Conservation (phyloP, 345 rosid genomes). For the Boechera stricta region DNA sequence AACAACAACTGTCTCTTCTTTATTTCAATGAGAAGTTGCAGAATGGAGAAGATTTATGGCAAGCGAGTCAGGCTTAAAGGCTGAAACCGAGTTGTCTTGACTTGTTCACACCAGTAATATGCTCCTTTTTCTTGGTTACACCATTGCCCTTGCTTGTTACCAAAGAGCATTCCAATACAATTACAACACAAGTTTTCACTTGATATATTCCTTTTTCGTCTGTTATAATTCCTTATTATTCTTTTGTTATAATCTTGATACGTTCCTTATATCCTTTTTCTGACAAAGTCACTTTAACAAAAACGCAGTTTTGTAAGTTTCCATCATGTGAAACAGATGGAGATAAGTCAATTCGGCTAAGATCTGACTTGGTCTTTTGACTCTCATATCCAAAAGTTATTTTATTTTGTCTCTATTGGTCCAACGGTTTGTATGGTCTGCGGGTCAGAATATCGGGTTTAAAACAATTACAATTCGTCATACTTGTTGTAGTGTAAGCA, state of each 20-base stretch:
- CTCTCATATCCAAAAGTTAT: not conserved
- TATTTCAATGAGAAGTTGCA: conserved; percentile 25
- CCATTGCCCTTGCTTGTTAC: not conserved
- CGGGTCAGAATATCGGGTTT: not conserved
- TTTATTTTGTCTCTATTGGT: not conserved
- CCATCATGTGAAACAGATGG: not conserved
- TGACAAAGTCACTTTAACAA: not conserved
- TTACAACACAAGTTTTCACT: too few relatives aligned
- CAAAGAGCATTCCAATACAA: not conserved
- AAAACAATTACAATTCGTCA: not conserved
- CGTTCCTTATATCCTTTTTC: not conserved
- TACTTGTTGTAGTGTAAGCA: conserved; percentile 21
- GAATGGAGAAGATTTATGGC: conserved; percentile 16
- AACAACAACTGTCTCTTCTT: conserved; percentile 30
- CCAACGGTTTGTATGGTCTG: not conserved
- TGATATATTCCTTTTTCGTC: not conserved
- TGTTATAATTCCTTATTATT: too few relatives aligned
- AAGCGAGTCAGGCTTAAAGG: not conserved
- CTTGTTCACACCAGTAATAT: not conserved
- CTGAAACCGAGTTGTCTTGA: not conserved
- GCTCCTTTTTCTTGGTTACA: not conserved
- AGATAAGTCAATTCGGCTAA: not conserved
- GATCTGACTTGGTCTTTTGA: conserved; percentile 11
- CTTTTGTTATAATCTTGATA: not conserved
- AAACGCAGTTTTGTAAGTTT: not conserved